phyloP scores from a whole-genome alignment of 192 early-diverging fungal species.

The Cladochytrium replicatum region DNA sequence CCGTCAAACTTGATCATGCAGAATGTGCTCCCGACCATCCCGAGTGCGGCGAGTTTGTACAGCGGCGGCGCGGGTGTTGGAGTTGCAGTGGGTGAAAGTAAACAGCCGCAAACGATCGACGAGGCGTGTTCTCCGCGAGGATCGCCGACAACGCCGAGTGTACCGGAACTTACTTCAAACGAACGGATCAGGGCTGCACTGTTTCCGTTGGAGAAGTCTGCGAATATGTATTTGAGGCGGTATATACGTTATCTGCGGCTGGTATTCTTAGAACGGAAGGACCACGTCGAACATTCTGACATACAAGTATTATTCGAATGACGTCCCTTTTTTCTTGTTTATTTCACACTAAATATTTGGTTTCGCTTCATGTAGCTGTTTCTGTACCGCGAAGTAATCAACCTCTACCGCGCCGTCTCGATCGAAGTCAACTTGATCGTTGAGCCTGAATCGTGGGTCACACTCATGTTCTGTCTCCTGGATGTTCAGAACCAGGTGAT shows the following conservation, averaged over 20 bases:
- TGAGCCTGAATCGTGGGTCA: constrained; percentile 33
- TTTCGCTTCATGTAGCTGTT: constrained; percentile 13
- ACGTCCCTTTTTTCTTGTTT: no score
- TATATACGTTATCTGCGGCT: constrained; percentile 58
- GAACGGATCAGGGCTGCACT: constrained; percentile 2
- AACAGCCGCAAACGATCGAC: no score
- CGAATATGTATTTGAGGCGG: constrained; percentile 52
- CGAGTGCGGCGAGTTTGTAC: no score
- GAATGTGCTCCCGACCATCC: no score
- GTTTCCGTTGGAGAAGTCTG: background rate
- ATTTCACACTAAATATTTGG: constrained; percentile 1
- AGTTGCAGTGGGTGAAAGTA: no score
- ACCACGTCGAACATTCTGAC: constrained; percentile 31
- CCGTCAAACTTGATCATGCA: no score
- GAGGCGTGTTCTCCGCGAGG: no score
- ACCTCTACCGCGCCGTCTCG: constrained; percentile 51
- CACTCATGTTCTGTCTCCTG: constrained; percentile 43
- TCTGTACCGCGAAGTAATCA: constrained; percentile 59
- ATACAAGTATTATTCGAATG: constrained; percentile 26
- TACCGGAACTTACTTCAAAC: no score
- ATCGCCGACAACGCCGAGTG: no score
- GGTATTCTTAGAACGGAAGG: constrained; percentile 48
- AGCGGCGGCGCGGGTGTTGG: no score
- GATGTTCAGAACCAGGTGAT: constrained; percentile 51
- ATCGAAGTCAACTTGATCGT: constrained; percentile 17